phyloP scores from a whole-genome alignment of 2,329 filamentous ascomycete genomes.

The Trichoderma simmonsii region DNA sequence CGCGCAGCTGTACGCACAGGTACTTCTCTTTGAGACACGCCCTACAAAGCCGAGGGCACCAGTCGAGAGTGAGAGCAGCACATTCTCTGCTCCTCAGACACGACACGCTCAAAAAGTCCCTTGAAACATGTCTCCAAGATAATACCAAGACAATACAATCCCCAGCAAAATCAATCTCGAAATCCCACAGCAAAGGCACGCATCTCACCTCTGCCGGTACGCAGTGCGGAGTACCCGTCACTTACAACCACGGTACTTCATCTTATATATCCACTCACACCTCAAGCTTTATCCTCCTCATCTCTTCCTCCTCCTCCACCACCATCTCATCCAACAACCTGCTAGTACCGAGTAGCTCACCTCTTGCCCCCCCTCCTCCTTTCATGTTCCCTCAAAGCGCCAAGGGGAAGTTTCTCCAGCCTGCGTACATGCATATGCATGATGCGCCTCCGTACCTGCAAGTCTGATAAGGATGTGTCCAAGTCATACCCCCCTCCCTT shows the following conservation, averaged over 20 bases:
- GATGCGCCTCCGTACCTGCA: slow-evolving; percentile 12
- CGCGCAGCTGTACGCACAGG: background rate
- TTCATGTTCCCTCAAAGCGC: slow-evolving; percentile 5
- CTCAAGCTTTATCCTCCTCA: background rate
- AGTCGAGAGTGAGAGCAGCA: background rate
- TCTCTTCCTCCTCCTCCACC: background rate
- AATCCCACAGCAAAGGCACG: background rate
- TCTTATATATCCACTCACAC: background rate
- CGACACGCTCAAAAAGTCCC: background rate
- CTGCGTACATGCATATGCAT: slow-evolving; percentile 13
- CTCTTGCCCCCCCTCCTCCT: background rate
- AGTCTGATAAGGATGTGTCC: slow-evolving; percentile 9
- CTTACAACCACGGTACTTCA: background rate
- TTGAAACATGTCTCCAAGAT: slow-evolving; percentile 9
- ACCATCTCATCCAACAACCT: background rate
- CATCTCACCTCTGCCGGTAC: background rate
- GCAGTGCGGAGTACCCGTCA: background rate
- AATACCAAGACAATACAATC: background rate
- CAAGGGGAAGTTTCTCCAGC: slow-evolving; percentile 18
- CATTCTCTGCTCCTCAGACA: background rate
- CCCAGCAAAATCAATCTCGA: background rate
- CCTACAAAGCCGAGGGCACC: background rate
- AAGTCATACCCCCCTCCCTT: background rate
- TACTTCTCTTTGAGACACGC: background rate
- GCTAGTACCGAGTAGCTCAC: slow-evolving; percentile 4